Conservation (phyloP, 495 filamentous ascomycete species). For the Evernia prunastri region DNA sequence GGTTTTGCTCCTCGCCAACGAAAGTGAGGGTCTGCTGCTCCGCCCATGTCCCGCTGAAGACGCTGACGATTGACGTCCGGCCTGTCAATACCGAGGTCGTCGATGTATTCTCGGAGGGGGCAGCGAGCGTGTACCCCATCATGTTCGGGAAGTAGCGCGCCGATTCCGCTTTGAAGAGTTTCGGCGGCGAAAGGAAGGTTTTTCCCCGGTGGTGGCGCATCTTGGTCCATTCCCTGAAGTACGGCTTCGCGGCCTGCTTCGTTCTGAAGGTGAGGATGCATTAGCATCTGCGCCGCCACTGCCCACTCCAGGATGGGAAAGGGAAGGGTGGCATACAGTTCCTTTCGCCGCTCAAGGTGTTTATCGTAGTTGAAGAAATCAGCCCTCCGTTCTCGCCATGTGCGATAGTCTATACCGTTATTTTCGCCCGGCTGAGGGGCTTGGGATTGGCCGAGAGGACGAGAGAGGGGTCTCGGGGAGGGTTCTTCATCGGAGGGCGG, state of each 20-base stretch:
- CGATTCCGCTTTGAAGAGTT: slow-evolving; percentile 64
- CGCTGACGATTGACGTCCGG: slow-evolving; percentile 65
- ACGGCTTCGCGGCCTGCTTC: slow-evolving; percentile 62
- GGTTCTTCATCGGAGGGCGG: slow-evolving; percentile 44
- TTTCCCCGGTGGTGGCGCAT: slow-evolving; percentile 79
- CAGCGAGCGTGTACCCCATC: slow-evolving; percentile 62
- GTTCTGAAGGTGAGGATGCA: slow-evolving; percentile 32
- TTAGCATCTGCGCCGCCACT: no score
- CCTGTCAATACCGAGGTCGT: slow-evolving; percentile 67
- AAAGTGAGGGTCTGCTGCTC: slow-evolving; percentile 73
- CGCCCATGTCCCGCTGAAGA: slow-evolving; percentile 81
- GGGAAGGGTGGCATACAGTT: slow-evolving; percentile 51
- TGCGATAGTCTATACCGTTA: slow-evolving; percentile 63
- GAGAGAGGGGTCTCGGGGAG: slow-evolving; percentile 60
- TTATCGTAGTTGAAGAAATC: slow-evolving; percentile 82
- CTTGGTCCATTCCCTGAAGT: slow-evolving; percentile 89
- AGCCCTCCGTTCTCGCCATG: slow-evolving; percentile 60
- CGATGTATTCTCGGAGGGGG: slow-evolving; percentile 43
- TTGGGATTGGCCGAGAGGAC: slow-evolving; percentile 72
- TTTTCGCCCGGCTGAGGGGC: slow-evolving; percentile 74
- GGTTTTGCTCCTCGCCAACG: slow-evolving; percentile 54
- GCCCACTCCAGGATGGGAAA: background rate
- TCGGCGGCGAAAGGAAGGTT: slow-evolving; percentile 71
- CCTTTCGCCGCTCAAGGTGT: slow-evolving; percentile 62
- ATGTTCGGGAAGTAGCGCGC: slow-evolving; percentile 94